Percentiles rank a stretch among this genome's conserved stretches.
Conservation (phyloP, 768 basidiomycete species). For the Suillus fuscotomentosus region DNA sequence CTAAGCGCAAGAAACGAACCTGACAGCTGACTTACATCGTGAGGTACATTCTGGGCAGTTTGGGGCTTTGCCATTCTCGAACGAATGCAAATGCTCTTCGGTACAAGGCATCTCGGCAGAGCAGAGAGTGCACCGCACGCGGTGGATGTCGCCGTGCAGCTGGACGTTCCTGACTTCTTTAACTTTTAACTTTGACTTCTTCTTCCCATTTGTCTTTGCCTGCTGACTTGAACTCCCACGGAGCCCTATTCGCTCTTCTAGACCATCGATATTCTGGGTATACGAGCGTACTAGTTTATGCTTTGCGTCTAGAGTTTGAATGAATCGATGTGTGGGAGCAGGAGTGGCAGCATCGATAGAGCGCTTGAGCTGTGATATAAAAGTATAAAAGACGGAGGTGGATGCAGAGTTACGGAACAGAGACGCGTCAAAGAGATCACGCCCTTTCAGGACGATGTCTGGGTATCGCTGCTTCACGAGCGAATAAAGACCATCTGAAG, state of each 20-base stretch:
- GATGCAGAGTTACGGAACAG: constrained; percentile 85
- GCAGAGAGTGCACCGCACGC: constrained; percentile 86
- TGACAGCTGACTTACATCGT: constrained; percentile 60
- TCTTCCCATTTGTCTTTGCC: constrained; percentile 51
- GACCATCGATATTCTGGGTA: constrained; percentile 97
- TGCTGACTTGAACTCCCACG: constrained; percentile 60
- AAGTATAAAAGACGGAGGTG: constrained; percentile 89
- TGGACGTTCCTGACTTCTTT: constrained; percentile 87
- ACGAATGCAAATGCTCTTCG: constrained; percentile 58
- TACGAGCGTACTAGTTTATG: constrained; percentile 87
- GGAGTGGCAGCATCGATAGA: constrained; percentile 80
- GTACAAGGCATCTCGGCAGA: constrained; percentile 74
- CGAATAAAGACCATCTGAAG: constrained; percentile 87
- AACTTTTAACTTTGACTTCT: constrained; percentile 64
- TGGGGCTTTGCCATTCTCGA: constrained; percentile 70
- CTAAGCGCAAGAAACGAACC: neutral
- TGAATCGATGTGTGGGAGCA: constrained; percentile 85
- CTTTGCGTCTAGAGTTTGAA: constrained; percentile 79
- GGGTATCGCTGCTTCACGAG: constrained; percentile 87
- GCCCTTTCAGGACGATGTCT: constrained; percentile 81
- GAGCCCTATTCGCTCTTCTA: constrained; percentile 82
- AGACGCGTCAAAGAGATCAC: constrained; percentile 92
- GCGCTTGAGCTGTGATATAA: constrained; percentile 87
- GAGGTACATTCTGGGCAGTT: constrained; percentile 83
- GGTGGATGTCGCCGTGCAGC: constrained; percentile 91